These are phyloP conservation scores for Barbarea vulgaris DNA, from an alignment of 345 rosid genomes.

Conservation along the genomic window DNA sequence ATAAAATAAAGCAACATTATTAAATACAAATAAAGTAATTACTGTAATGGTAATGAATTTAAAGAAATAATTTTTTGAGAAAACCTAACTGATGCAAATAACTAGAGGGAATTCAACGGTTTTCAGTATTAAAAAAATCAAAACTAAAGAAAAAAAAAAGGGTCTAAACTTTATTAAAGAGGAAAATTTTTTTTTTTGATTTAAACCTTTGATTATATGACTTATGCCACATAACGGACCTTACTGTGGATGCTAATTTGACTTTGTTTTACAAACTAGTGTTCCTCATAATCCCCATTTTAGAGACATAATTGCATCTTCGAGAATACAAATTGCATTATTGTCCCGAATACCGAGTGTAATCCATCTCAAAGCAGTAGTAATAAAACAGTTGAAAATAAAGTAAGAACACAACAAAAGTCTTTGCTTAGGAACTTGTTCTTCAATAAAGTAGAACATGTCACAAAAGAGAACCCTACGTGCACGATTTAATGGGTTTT, in stretches of 20 bases:
- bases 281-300: constrained; percentile 15
- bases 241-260: constrained; percentile 9
- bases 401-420: constrained; percentile 15
- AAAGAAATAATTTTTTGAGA: no score
- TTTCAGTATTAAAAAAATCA: no score
- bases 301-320: constrained; percentile 26
- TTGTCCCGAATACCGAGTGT: not conserved
- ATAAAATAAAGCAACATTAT: not conserved
- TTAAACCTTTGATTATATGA: no score
- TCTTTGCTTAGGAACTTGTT: constrained; percentile 38
- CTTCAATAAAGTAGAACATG: constrained; percentile 2
- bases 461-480: constrained; percentile 20
- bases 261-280: not conserved
- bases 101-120: no score
- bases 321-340: constrained; percentile 9
- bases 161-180: no score
- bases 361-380: not conserved
- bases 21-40: constrained; percentile 15
- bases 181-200: no score
- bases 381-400: not conserved
- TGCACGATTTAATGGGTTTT: constrained; percentile 17
- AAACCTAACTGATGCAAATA: no score
- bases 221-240: no score
- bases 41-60: no score
- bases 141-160: no score